Evolutionary conservation across 2,329 filamentous ascomycete genomes (phyloP).

Genomic region (Rhinocladiella mackenziei): DNA sequence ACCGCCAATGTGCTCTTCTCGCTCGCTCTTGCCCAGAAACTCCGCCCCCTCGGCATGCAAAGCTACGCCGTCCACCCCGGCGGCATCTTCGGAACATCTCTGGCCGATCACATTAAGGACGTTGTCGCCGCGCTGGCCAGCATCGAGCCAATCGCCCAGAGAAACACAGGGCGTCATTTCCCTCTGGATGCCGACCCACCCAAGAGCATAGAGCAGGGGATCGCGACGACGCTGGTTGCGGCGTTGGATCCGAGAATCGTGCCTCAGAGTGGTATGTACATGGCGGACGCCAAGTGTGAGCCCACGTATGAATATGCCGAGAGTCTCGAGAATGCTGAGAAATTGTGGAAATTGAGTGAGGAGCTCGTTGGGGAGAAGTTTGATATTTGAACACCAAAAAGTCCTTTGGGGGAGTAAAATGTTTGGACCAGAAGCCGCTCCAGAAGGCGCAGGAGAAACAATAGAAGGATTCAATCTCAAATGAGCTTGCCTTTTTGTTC

Average conservation of each 20-base stretch:
- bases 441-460: no score
- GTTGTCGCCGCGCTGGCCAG: constrained; percentile 3
- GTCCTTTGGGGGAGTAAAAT: no score
- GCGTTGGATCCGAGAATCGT: constrained; percentile 43
- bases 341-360: constrained; percentile 35
- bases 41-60: constrained; percentile 32
- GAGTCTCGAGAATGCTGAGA: constrained; percentile 30
- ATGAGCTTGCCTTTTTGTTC: no score
- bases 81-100: constrained; percentile 12
- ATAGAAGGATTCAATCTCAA: no score
- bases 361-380: constrained; percentile 33
- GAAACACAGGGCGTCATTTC: constrained; percentile 21
- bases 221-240: constrained; percentile 42
- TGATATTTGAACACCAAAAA: constrained; percentile 48
- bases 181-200: constrained; percentile 13
- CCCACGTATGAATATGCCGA: constrained; percentile 33
- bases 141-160: constrained; percentile 10
- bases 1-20: constrained; percentile 45
- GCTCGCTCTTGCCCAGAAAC: constrained; percentile 36
- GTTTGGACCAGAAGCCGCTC: no score
- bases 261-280: constrained; percentile 31
- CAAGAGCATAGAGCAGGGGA: constrained; percentile 43
- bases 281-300: constrained; percentile 37
- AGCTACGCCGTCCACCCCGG: constrained; percentile 45
- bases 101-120: constrained; percentile 12